Base-by-base conservation (phyloP, 768 basidiomycete genomes). In the Pulveroboletus sp. region DNA sequence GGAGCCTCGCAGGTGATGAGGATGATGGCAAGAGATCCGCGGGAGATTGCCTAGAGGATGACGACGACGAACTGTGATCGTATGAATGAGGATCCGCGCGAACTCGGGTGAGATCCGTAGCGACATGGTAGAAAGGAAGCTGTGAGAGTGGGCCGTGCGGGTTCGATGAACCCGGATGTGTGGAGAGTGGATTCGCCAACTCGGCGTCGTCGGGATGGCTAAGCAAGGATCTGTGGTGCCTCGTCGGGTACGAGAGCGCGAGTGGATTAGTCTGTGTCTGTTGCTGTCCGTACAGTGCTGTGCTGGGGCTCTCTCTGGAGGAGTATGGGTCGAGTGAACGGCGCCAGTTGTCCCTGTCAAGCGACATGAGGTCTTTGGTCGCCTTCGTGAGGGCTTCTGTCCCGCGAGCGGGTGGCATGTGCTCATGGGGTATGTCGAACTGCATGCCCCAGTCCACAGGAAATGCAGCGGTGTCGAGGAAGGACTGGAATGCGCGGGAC, bases 331-430 rank as follows among this genome's bases (percentile, higher is more conserved):
- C 53, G 6, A 66, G 54, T 4, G 62, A 63, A 43, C 62, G 59
- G 26, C 60, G 62, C 74, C 71, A 81, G 7, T 62, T 68, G 13
- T 67, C 73, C 11, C 54, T 57, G 51, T 85, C 85, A 26, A 89
- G 73, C 5, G 85, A 74, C 82, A 92, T 89, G 39, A 92, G 79
- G 66, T 90, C 86, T 66, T 86, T 89, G 0, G 89, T 91, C 0
- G 88, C 88, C 68, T 84, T 86, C 46, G 84, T 71, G 47, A 92
- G 76, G 2, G 82, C 82, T 47, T 86, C 82, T 50, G 73, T 81
- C 51, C 79, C 80, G 49, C 71, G 78, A 46, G 76, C 67, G 10
- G 77, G 76, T 32, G 76, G 71, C 57, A 79, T 68, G 52, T 79
- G 75, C 43, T 79, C 74, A 40, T 73, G 70, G 24, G 51, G 70